Evolutionary conservation across 345 rosid genomes (phyloP).

Genomic region (Eucalyptus tenuipes): DNA sequence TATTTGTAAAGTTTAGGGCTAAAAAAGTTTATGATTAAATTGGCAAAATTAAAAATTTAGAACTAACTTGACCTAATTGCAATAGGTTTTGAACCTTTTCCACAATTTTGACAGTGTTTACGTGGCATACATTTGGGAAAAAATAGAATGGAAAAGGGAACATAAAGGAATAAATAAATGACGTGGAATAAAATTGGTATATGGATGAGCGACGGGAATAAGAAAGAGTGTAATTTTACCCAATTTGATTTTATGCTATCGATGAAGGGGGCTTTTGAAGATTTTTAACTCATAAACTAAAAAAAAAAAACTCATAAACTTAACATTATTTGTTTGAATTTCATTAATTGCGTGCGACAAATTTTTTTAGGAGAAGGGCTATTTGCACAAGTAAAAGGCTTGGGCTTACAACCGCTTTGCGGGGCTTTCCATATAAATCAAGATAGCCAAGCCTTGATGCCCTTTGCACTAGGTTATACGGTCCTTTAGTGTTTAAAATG

Average conservation of each 20-base stretch:
- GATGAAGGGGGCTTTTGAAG: neutral
- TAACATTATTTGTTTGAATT: neutral
- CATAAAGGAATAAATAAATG: neutral
- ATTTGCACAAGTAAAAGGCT: neutral
- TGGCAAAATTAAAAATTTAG: accelerated
- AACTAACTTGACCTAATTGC: no score
- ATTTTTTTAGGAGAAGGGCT: neutral
- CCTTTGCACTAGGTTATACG: neutral
- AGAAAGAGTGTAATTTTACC: neutral
- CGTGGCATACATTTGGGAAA: neutral
- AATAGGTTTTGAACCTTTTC: neutral
- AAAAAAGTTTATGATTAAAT: accelerated
- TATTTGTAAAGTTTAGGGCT: accelerated
- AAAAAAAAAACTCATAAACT: neutral
- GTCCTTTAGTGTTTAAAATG: no score
- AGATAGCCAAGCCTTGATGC: neutral
- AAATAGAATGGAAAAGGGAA: neutral
- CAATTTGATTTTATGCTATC: neutral
- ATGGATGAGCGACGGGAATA: neutral
- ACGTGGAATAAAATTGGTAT: neutral
- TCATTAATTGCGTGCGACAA: neutral
- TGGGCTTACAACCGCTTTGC: neutral
- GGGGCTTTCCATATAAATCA: neutral
- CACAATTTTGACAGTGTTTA: neutral
- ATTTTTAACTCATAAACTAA: neutral